Evolutionary conservation across 805 yeast species (phyloP), one percentile per base, ranked within the genome.

Genomic region (Wickerhamiella australiensis): DNA sequence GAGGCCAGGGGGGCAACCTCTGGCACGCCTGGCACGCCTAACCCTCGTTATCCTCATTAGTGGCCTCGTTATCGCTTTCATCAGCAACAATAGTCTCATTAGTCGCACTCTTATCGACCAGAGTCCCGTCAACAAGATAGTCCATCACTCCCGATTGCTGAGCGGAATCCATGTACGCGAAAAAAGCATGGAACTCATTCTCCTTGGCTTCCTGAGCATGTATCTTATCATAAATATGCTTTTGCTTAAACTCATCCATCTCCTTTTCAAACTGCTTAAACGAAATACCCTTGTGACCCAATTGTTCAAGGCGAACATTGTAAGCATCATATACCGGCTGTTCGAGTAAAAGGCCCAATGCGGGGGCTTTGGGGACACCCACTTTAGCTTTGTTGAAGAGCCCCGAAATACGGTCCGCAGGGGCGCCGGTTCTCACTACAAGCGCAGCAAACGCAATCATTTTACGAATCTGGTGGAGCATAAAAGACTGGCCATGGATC

Each of bases 321-420:
- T 82, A 85, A 12, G 84, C 80, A 45, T 84, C 94, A 63, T 85
- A 92, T 11, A 88, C 94, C 0, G 98, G 98, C 51, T 82, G 79
- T 61, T 92, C 97, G 53, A 92, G 73, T 47, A 92, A 68, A 50
- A 92, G 71, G 0, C 98, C 98, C 53, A 92, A 71, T 23, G 97
- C 95, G 3, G 98, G 98, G 0, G 97, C 98, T 66, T 92, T 92
- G 50, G 98, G 98, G 55, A 92, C 84, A 61, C 88, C 87, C 54
- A 92, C 75, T 60, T 80, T 84, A 36, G 75, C 75, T 1, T 77
- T 72, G 4, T 79, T 78, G 62, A 85, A 92, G 2, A 95, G 84
- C 59, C 85, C 85, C 7, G 69, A 62, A 54, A 92, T 84, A 58
- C 95, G 77, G 22, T 75, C 74, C 27, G 76, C 61, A 3, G 96